These are phyloP conservation scores for Grifola frondosa DNA, from an alignment of 1,284 basidiomycete genomes.

Conservation along the genomic window DNA sequence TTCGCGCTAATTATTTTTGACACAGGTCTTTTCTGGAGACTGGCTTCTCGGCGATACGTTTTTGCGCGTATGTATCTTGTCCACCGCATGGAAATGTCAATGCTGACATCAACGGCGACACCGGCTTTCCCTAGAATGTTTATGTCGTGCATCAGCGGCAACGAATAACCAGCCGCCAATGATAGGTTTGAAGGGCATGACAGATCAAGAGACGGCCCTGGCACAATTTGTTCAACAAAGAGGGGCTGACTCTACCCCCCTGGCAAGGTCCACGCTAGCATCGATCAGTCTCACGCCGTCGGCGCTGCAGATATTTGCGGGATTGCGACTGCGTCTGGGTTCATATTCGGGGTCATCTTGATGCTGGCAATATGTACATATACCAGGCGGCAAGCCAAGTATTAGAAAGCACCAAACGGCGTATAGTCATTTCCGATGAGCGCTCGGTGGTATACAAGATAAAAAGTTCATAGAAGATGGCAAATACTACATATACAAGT, in stretches of 20 bases:
- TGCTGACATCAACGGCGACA: neutral
- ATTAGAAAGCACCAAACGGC: too few species aligned
- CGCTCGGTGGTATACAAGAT: too few species aligned
- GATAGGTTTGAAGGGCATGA: constrained; percentile 50
- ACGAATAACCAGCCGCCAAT: constrained; percentile 42
- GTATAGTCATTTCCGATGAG: too few species aligned
- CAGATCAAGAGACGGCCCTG: constrained; percentile 40
- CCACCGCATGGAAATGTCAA: neutral
- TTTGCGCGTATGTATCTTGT: constrained; percentile 42
- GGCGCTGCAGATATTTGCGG: constrained; percentile 28
- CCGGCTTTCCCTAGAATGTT: constrained; percentile 43
- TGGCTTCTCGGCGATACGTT: constrained; percentile 63
- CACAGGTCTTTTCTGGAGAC: constrained; percentile 56
- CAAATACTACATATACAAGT: neutral
- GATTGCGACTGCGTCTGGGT: constrained; percentile 27
- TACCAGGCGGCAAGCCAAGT: constrained; percentile 8
- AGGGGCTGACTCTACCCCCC: constrained; percentile 42
- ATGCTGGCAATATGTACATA: constrained; percentile 19
- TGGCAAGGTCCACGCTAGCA: constrained; percentile 20
- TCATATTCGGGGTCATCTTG: constrained; percentile 33
- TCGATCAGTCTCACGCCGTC: constrained; percentile 15
- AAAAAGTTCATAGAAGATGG: too few species aligned
- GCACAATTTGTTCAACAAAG: constrained; percentile 42
- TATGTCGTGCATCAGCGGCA: constrained; percentile 50
- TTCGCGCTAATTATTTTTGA: constrained; percentile 2